Evolutionary conservation across 768 basidiomycete genomes (phyloP).

Genomic region (Gymnopilus dilepis): DNA sequence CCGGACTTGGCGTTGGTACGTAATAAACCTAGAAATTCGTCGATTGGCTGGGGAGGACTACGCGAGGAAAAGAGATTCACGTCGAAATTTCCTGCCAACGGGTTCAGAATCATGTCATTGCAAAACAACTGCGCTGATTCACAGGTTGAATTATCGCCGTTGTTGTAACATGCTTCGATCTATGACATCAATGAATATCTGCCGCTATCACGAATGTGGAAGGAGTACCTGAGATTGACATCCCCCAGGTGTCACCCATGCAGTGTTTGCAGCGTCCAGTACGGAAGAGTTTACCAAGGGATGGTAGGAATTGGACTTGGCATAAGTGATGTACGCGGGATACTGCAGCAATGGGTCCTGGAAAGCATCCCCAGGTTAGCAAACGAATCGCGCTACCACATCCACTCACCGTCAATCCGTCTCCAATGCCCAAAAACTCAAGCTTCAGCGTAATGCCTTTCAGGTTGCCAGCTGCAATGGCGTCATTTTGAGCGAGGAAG

Average conservation of each 20-base stretch:
- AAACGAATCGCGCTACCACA: neutral
- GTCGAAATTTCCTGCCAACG: slow-evolving; percentile 60
- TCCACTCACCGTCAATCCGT: slow-evolving; percentile 58
- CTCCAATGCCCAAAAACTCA: slow-evolving; percentile 62
- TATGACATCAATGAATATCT: slow-evolving; percentile 22
- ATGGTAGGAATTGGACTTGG: slow-evolving; percentile 60
- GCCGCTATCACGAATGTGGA: neutral
- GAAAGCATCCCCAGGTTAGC: neutral
- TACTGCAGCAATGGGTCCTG: slow-evolving; percentile 48
- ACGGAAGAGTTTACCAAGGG: slow-evolving; percentile 50
- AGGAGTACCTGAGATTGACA: slow-evolving; percentile 52
- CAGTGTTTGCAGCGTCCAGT: slow-evolving; percentile 45
- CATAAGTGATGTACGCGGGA: slow-evolving; percentile 61
- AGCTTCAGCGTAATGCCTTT: slow-evolving; percentile 58
- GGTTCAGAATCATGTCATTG: slow-evolving; percentile 57
- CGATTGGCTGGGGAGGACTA: neutral
- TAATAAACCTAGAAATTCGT: slow-evolving; percentile 42
- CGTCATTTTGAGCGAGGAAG: slow-evolving; percentile 64
- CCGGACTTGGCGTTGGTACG: slow-evolving; percentile 45
- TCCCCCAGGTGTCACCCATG: slow-evolving; percentile 48
- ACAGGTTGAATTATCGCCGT: slow-evolving; percentile 55
- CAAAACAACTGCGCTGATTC: slow-evolving; percentile 62
- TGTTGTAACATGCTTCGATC: slow-evolving; percentile 58
- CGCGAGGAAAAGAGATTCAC: slow-evolving; percentile 29
- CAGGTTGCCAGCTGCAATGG: slow-evolving; percentile 51